phyloP scores from a whole-genome alignment of 2,329 filamentous ascomycete genomes.

The Tolypocladium pustulatum region DNA sequence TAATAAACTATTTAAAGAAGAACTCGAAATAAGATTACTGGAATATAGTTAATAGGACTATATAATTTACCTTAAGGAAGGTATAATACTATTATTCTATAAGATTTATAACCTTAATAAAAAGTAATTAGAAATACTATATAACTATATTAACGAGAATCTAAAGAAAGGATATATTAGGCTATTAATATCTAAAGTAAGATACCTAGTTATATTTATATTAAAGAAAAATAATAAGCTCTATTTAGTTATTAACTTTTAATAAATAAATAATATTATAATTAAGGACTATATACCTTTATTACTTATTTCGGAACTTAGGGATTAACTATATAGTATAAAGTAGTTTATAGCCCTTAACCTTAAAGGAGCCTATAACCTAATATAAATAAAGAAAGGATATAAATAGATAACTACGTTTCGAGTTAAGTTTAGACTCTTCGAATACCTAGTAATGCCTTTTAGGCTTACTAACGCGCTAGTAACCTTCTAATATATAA shows the following conservation, averaged over 20 bases:
- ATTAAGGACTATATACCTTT: no score
- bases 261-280: no score
- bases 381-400: conserved; percentile 4
- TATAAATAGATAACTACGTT: conserved; percentile 25
- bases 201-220: no score
- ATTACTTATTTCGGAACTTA: conserved; percentile 11
- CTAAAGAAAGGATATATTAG: no score
- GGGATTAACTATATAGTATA: conserved; percentile 7
- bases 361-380: neutral
- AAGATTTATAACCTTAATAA: conserved; percentile 4
- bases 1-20: no score
- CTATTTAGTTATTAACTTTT: no score
- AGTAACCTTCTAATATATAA: conserved; percentile 3
- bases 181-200: no score
- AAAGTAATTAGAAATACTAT: conserved; percentile 2
- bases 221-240: no score
- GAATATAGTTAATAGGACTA: no score
- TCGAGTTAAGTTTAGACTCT: conserved; percentile 18
- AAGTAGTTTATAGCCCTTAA: neutral
- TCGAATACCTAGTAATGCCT: conserved; percentile 20
- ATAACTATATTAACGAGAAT: neutral
- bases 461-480: conserved; percentile 14
- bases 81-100: neutral
- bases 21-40: no score
- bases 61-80: no score